Percentiles rank a stretch among this genome's conserved stretches.
Conservation (phyloP, 2,329 filamentous ascomycete species). For the Aureobasidium melanogenum region DNA sequence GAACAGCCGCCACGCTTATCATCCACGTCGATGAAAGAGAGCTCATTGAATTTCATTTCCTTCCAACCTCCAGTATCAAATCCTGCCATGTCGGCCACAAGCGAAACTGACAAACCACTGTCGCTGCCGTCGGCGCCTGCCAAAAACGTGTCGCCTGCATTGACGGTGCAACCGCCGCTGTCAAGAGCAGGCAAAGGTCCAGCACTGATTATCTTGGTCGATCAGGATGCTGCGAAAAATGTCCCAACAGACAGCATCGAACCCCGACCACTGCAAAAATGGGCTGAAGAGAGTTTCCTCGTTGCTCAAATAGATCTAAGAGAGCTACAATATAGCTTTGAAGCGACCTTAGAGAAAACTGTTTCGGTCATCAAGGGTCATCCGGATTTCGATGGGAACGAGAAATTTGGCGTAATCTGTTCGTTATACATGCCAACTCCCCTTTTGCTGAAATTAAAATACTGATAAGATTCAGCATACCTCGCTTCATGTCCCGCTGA, state of each 20-base stretch:
- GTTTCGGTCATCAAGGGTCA: slow-evolving; percentile 18
- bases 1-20: neutral
- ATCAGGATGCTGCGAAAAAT: slow-evolving; percentile 25
- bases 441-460: slow-evolving; percentile 13
- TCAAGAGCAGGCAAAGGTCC: slow-evolving; percentile 42
- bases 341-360: slow-evolving; percentile 17
- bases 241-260: slow-evolving; percentile 33
- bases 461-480: slow-evolving; percentile 17
- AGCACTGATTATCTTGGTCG: slow-evolving; percentile 38
- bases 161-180: slow-evolving; percentile 31
- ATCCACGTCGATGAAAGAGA: neutral
- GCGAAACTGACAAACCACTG: neutral
- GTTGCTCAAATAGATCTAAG: slow-evolving; percentile 48
- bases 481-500: neutral
- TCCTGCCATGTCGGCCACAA: neutral
- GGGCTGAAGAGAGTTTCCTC: slow-evolving; percentile 62
- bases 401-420: slow-evolving; percentile 32
- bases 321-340: slow-evolving; percentile 14
- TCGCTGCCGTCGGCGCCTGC: neutral
- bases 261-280: slow-evolving; percentile 53
- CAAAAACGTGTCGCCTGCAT: neutral
- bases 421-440: neutral
- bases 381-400: slow-evolving; percentile 28
- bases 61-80: too few species aligned
- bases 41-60: too few species aligned